Percentiles rank a stretch among this genome's conserved stretches.
Conservation (phyloP, 2,329 filamentous ascomycete genomes). For the Penicillium sp. region DNA sequence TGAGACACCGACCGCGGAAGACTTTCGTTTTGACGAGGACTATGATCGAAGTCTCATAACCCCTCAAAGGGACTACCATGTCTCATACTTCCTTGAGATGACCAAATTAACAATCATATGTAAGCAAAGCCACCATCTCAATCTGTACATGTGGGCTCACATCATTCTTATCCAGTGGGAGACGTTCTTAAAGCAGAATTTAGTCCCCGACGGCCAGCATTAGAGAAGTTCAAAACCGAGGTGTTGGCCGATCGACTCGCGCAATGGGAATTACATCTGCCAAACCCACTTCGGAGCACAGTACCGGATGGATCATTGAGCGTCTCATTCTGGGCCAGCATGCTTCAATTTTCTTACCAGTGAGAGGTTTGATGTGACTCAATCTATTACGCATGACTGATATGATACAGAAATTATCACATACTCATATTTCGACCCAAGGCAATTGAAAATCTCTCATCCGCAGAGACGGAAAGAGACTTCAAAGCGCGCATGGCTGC, state of each 20-base stretch:
- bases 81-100: slow-evolving; percentile 13
- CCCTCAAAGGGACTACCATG: slow-evolving; percentile 7
- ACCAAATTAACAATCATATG: slow-evolving; percentile 7
- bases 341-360: slow-evolving; percentile 11
- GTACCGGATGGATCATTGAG: slow-evolving; percentile 1
- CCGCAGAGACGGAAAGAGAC: slow-evolving; percentile 6
- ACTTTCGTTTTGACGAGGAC: slow-evolving; percentile 21
- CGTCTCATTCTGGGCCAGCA: slow-evolving; percentile 10
- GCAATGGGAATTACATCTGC: slow-evolving; percentile 5
- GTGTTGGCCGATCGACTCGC: slow-evolving; percentile 1
- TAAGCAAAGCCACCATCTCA: background rate
- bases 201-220: slow-evolving; percentile 1
- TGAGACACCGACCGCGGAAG: slow-evolving; percentile 20
- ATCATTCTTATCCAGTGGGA: background rate
- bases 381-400: background rate
- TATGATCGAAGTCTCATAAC: slow-evolving; percentile 9
- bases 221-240: slow-evolving; percentile 3
- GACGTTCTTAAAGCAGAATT: slow-evolving; percentile 10
- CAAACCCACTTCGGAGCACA: background rate
- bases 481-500: slow-evolving; percentile 14
- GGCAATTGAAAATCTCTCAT: slow-evolving; percentile 1
- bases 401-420: slow-evolving; percentile 1
- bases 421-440: slow-evolving; percentile 14
- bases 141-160: background rate
- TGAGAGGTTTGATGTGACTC: background rate